Evolutionary conservation across 768 basidiomycete species (phyloP).

Genomic region (Boletus coccyginus): DNA sequence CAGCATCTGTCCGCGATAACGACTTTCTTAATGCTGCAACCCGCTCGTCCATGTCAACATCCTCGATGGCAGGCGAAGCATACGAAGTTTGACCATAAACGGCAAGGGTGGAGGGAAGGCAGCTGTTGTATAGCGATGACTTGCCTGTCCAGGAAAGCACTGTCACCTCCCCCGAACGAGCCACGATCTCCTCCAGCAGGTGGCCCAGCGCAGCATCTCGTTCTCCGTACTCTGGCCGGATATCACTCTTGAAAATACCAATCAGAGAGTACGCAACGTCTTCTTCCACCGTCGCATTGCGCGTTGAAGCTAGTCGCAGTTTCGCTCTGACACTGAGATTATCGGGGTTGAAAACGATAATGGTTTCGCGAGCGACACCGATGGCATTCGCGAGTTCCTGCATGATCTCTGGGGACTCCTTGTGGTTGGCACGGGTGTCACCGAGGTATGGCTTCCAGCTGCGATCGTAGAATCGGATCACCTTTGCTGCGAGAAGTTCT

Average conservation of each 20-base stretch:
- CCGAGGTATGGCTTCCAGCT: slow-evolving; percentile 11
- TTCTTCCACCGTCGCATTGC: slow-evolving; percentile 2
- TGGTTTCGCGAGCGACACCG: not conserved
- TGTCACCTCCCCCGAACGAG: slow-evolving; percentile 2
- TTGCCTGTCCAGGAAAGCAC: slow-evolving; percentile 14
- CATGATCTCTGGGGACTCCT: slow-evolving; percentile 10
- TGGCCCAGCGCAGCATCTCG: slow-evolving; percentile 7
- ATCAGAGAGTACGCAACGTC: not conserved
- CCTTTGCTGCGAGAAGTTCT: slow-evolving; percentile 11
- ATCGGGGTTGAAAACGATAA: slow-evolving; percentile 1
- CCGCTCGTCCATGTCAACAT: not conserved
- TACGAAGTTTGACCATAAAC: not conserved
- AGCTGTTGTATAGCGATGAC: slow-evolving; percentile 13
- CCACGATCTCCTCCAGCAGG: slow-evolving; percentile 12
- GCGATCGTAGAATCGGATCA: slow-evolving; percentile 10
- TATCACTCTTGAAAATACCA: not conserved
- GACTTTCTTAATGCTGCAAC: not conserved
- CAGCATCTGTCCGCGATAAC: not conserved
- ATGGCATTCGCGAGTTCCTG: slow-evolving; percentile 6
- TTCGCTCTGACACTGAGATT: slow-evolving; percentile 7
- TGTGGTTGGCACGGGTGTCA: slow-evolving; percentile 5
- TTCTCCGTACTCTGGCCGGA: slow-evolving; percentile 7
- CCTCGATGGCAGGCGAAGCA: not conserved
- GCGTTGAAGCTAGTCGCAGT: slow-evolving; percentile 11
- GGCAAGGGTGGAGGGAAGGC: slow-evolving; percentile 1